These are phyloP conservation scores for Casuarina glauca DNA, from an alignment of 306 rosid genomes.

Conservation along the genomic window DNA sequence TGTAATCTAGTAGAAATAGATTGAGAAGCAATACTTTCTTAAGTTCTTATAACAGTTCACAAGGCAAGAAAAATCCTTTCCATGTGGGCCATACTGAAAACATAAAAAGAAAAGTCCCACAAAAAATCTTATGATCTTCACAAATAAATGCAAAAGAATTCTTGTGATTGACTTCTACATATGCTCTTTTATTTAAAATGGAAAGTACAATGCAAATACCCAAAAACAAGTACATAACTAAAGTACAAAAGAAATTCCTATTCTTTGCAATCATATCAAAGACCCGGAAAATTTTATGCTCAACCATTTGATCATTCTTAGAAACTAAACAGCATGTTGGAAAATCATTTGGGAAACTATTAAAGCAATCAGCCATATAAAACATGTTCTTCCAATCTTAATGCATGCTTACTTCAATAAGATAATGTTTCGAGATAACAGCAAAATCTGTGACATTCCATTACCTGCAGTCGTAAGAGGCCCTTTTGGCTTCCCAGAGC, in stretches of 20 bases:
- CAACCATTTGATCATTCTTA: background rate
- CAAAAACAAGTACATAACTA: background rate
- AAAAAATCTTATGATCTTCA: background rate
- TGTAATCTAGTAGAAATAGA: background rate
- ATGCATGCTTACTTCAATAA: background rate
- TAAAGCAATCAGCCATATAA: background rate
- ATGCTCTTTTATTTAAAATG: background rate
- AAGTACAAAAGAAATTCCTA: background rate
- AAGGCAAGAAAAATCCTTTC: background rate
- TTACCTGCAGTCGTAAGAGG: slow-evolving; percentile 73
- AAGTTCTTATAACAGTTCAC: background rate
- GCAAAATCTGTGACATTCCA: background rate
- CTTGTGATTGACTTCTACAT: background rate
- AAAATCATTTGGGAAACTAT: background rate
- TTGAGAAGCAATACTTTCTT: background rate
- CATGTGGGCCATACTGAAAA: background rate
- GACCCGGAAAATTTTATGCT: background rate
- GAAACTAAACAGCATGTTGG: background rate
- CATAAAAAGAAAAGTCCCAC: background rate
- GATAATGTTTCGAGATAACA: background rate
- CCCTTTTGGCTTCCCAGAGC: slow-evolving; percentile 45
- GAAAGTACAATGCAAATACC: background rate
- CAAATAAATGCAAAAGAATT: background rate
- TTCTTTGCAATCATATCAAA: background rate
- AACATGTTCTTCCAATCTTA: background rate